phyloP scores from a whole-genome alignment of 495 filamentous ascomycete species.

The Haplographium delicatum region DNA sequence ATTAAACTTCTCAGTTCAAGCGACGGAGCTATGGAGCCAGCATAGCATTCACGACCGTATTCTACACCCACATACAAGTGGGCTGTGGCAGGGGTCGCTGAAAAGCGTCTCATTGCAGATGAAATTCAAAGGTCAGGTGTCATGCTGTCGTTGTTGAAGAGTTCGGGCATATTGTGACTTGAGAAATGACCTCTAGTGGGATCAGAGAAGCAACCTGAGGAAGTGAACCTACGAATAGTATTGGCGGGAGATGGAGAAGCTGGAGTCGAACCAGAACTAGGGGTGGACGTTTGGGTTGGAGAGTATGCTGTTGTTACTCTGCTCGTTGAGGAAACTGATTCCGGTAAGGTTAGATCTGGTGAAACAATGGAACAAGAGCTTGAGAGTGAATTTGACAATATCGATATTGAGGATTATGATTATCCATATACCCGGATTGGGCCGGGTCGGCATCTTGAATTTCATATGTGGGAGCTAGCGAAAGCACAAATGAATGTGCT shows the following conservation, averaged over 20 bases:
- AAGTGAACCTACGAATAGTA: constrained; percentile 6
- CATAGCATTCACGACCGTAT: constrained; percentile 21
- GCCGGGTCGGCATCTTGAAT: constrained; percentile 37
- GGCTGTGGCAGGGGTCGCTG: constrained; percentile 2
- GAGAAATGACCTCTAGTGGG: constrained; percentile 22
- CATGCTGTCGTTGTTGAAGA: constrained; percentile 19
- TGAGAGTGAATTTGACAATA: constrained; percentile 39
- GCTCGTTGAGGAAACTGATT: too few species aligned
- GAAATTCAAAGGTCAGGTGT: constrained; percentile 14
- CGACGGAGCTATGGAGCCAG: constrained; percentile 9
- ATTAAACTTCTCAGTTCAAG: constrained; percentile 12
- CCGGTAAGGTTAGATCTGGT: too few species aligned
- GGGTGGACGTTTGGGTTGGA: not conserved
- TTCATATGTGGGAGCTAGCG: constrained; percentile 29
- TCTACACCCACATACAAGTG: constrained; percentile 21
- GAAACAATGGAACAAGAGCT: too few species aligned
- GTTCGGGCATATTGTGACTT: constrained; percentile 24
- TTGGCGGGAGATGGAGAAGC: constrained; percentile 1
- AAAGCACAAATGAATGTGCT: constrained; percentile 8
- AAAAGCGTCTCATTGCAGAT: constrained; percentile 6
- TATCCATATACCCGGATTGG: constrained; percentile 38
- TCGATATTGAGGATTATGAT: constrained; percentile 45
- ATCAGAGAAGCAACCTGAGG: constrained; percentile 25
- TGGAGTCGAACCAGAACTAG: too few species aligned
- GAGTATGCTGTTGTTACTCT: not conserved